A percentile compares a stretch with the other conserved stretches of the same genome.
Evolutionary conservation across 768 basidiomycete species (phyloP).

Genomic region (Calocera cornea): DNA sequence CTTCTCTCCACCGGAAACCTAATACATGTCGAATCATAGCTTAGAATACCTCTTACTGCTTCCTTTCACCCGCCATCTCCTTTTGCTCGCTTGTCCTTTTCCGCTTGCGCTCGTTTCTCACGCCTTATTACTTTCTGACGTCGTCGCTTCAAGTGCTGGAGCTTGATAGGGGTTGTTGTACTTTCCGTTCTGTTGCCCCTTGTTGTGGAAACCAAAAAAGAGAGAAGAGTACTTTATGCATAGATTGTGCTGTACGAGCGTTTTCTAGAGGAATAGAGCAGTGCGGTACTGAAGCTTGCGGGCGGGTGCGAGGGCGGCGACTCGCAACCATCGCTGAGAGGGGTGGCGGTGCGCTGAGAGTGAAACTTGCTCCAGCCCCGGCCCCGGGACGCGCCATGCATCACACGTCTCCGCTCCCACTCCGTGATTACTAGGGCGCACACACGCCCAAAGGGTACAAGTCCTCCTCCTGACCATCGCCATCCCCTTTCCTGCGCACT

Average conservation of each 20-base stretch:
- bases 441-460: background rate
- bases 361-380: constrained; percentile 2
- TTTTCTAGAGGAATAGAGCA: background rate
- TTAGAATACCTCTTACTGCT: background rate
- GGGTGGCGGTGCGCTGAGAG: background rate
- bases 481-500: background rate
- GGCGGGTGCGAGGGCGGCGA: too few species aligned
- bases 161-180: background rate
- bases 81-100: background rate
- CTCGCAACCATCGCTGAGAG: background rate
- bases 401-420: background rate
- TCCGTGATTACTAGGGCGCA: too few species aligned
- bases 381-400: background rate
- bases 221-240: background rate
- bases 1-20: background rate
- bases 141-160: background rate
- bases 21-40: background rate
- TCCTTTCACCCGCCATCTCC: background rate
- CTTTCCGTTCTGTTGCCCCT: background rate
- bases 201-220: background rate
- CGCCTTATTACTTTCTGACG: background rate
- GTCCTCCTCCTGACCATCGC: background rate
- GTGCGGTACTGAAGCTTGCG: background rate
- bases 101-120: background rate
- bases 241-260: background rate